Percentiles rank a stretch among this genome's conserved stretches.
Evolutionary conservation across 768 basidiomycete genomes (phyloP).

Genomic region (Tulasnella sp.): DNA sequence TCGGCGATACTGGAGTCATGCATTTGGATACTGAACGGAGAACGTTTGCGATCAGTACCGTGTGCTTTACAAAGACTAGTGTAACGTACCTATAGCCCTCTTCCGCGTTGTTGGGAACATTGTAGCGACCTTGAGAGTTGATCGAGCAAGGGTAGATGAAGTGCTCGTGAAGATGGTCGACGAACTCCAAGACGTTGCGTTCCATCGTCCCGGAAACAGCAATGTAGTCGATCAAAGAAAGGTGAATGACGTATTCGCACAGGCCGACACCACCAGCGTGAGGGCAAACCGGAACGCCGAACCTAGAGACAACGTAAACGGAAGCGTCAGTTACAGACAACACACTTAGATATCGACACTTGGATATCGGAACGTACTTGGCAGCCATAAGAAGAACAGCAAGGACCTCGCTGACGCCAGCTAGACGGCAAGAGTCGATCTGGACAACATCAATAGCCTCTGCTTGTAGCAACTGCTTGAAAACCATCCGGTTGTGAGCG

Average conservation of each 20-base stretch:
- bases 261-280: constrained; percentile 92
- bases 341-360: no score
- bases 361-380: constrained; percentile 40
- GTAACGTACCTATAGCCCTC: constrained; percentile 64
- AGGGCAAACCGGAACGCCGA: constrained; percentile 78
- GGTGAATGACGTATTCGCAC: constrained; percentile 43
- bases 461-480: constrained; percentile 81
- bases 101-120: constrained; percentile 60
- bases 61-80: not conserved
- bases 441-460: constrained; percentile 92
- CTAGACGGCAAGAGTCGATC: constrained; percentile 88
- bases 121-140: constrained; percentile 75
- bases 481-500: constrained; percentile 88
- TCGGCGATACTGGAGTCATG: constrained; percentile 64
- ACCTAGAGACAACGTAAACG: constrained; percentile 36
- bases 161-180: constrained; percentile 89
- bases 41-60: not conserved
- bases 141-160: constrained; percentile 84
- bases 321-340: not conserved
- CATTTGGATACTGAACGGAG: constrained; percentile 70
- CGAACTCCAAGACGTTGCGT: constrained; percentile 79
- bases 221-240: constrained; percentile 77
- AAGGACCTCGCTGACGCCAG: constrained; percentile 89
- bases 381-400: constrained; percentile 83
- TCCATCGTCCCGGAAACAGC: constrained; percentile 86